These are phyloP conservation scores for Beauveria australis DNA, from an alignment of 2,329 filamentous ascomycete species.

Conservation along the genomic window DNA sequence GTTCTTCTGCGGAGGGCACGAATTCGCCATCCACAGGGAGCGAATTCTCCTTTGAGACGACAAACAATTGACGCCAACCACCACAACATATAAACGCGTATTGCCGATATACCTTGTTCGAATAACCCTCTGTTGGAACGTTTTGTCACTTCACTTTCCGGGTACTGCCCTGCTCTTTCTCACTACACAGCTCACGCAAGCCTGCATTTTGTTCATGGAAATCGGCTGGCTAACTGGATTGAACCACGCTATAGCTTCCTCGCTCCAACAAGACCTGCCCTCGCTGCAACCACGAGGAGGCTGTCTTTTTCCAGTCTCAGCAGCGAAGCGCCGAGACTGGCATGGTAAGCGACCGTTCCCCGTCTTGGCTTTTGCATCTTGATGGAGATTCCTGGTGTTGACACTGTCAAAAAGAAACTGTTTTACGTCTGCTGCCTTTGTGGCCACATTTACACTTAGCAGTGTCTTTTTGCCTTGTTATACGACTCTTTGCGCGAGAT, in stretches of 20 bases:
- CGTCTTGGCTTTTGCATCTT: not conserved
- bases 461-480: conserved; percentile 17
- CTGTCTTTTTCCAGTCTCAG: conserved; percentile 98
- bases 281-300: conserved; percentile 75
- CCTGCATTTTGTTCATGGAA: conserved; percentile 15
- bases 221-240: conserved; percentile 35
- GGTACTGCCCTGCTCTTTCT: not conserved
- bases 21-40: not conserved
- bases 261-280: conserved; percentile 81
- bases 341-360: conserved; percentile 62
- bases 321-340: conserved; percentile 94
- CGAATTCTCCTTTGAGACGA: not conserved
- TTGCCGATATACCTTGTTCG: not conserved
- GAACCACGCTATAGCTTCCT: conserved; percentile 61
- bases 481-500: conserved; percentile 3
- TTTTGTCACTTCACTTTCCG: not conserved
- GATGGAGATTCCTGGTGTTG: not conserved
- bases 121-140: not conserved
- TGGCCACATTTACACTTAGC: conserved; percentile 70
- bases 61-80: not conserved
- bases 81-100: not conserved
- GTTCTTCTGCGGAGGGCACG: not conserved
- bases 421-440: conserved; percentile 94
- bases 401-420: conserved; percentile 54
- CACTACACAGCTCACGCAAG: not conserved